phyloP scores from a whole-genome alignment of 140 eudicot genomes.

The Ambrosia hybrid region DNA sequence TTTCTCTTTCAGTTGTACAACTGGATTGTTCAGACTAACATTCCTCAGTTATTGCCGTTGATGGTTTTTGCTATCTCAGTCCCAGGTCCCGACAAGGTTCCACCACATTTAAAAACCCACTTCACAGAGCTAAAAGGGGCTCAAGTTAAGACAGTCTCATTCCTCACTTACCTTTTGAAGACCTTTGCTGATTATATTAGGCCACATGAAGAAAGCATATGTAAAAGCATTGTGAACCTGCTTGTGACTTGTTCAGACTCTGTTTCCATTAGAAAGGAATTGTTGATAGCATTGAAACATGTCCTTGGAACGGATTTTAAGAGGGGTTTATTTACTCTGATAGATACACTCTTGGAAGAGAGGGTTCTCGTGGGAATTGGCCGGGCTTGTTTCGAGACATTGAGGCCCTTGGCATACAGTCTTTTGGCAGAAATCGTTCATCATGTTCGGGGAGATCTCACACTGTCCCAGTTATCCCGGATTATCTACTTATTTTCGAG shows the following conservation, averaged over 20 bases:
- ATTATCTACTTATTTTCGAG: slow-evolving; percentile 96
- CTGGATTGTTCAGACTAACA: slow-evolving; percentile 95
- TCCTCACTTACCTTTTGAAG: slow-evolving; percentile 91
- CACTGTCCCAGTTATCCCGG: slow-evolving; percentile 93
- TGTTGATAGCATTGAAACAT: slow-evolving; percentile 90
- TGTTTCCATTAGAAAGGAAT: slow-evolving; percentile 90
- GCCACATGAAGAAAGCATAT: slow-evolving; percentile 96
- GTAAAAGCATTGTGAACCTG: slow-evolving; percentile 95
- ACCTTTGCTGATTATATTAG: slow-evolving; percentile 90
- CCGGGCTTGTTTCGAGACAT: slow-evolving; percentile 92
- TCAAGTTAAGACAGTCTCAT: slow-evolving; percentile 98
- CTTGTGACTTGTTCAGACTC: slow-evolving; percentile 99
- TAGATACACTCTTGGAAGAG: slow-evolving; percentile 93
- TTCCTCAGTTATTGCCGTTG: slow-evolving; percentile 85
- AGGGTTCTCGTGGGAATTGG: slow-evolving; percentile 99
- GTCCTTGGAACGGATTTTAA: slow-evolving; percentile 97
- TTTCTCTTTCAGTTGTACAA: slow-evolving; percentile 89
- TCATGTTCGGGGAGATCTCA: slow-evolving; percentile 90
- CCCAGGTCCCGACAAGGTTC: slow-evolving; percentile 96
- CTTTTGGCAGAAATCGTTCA: slow-evolving; percentile 95
- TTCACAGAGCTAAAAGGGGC: slow-evolving; percentile 96
- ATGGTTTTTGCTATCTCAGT: slow-evolving; percentile 96
- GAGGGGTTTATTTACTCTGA: slow-evolving; percentile 91
- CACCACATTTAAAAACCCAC: slow-evolving; percentile 83
- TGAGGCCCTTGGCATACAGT: slow-evolving; percentile 97